These are phyloP conservation scores for Rhypophila decipiens DNA, from an alignment of 495 filamentous ascomycete genomes.

Conservation along the genomic window DNA sequence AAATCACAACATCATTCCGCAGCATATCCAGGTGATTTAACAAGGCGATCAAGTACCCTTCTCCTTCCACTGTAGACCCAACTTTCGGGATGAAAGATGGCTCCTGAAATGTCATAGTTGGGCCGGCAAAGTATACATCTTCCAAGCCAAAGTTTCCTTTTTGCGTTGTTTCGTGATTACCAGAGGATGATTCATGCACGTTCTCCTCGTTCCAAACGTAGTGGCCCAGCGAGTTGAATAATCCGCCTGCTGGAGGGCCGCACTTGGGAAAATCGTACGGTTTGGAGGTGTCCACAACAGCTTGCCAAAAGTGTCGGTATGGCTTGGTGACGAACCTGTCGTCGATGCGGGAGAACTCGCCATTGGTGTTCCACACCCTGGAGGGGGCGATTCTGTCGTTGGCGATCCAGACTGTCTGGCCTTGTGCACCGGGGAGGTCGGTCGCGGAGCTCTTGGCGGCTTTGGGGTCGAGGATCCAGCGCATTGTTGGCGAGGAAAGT, in stretches of 20 bases:
- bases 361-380: constrained; percentile 36
- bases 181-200: constrained; percentile 3
- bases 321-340: constrained; percentile 46
- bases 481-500: constrained; percentile 42
- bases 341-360: constrained; percentile 57
- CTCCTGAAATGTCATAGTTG: constrained; percentile 50
- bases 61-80: constrained; percentile 41
- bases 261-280: constrained; percentile 46
- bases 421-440: constrained; percentile 2
- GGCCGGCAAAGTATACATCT: constrained; percentile 42
- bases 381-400: constrained; percentile 29
- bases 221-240: constrained; percentile 43
- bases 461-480: constrained; percentile 49
- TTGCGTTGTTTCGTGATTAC: not conserved
- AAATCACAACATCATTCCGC: constrained; percentile 44
- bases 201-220: constrained; percentile 32
- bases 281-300: constrained; percentile 36
- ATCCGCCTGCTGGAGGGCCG: constrained; percentile 41
- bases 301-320: constrained; percentile 51
- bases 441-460: constrained; percentile 21
- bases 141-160: constrained; percentile 20
- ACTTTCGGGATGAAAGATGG: constrained; percentile 49
- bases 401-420: constrained; percentile 16
- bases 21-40: constrained; percentile 48
- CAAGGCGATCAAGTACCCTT: constrained; percentile 50